Conservation (phyloP, 257 asterid genomes). For the Buddleja alternifolia region DNA sequence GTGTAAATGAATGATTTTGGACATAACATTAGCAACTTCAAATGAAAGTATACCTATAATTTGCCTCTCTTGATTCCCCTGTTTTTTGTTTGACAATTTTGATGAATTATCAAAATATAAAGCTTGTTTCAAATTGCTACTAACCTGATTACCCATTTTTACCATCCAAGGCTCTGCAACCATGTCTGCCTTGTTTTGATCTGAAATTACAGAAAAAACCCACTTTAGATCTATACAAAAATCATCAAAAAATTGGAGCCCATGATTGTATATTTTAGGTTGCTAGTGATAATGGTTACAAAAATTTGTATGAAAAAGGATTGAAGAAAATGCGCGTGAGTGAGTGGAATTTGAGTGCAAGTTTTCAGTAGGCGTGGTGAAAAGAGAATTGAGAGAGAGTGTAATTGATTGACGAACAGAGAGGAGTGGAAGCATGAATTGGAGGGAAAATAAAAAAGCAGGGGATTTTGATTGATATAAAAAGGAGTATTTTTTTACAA, state of each 20-base stretch:
- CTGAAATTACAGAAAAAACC: constrained; percentile 26
- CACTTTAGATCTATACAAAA: constrained; percentile 47
- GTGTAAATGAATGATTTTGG: constrained; percentile 78
- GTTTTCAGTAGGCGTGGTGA: constrained; percentile 27
- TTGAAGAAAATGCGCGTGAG: constrained; percentile 22
- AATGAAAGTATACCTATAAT: constrained; percentile 87
- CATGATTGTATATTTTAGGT: constrained; percentile 22
- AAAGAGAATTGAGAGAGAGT: neutral
- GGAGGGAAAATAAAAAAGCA: constrained; percentile 4
- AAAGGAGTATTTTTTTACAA: constrained; percentile 7
- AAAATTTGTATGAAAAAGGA: too few relatives aligned
- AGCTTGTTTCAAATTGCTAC: constrained; percentile 79
- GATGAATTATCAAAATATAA: constrained; percentile 61
- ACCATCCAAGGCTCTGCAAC: constrained; percentile 91
- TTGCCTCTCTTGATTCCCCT: constrained; percentile 41
- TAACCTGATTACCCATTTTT: constrained; percentile 92
- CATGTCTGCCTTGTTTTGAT: constrained; percentile 53
- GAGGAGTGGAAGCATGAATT: constrained; percentile 10
- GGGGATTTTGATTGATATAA: constrained; percentile 34
- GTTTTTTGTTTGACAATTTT: constrained; percentile 46
- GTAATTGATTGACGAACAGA: constrained; percentile 33
- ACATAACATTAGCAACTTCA: constrained; percentile 97
- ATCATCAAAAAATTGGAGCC: constrained; percentile 6
- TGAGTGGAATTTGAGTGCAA: constrained; percentile 21
- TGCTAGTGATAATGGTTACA: neutral